phyloP scores from a whole-genome alignment of 768 basidiomycete species.

The Suillus cothurnatus region DNA sequence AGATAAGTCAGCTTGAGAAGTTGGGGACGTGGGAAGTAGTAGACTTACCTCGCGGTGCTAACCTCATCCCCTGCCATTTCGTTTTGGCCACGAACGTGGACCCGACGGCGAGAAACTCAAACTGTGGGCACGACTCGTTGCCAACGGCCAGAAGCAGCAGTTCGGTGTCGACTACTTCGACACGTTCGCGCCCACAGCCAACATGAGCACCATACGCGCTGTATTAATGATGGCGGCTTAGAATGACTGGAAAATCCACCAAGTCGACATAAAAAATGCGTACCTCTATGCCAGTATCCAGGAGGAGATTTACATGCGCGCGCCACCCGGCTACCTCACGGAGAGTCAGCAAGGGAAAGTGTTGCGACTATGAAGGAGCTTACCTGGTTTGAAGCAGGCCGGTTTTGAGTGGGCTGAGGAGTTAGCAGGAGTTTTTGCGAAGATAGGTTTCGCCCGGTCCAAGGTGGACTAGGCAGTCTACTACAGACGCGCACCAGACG shows the following conservation, averaged over 20 bases:
- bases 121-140: not conserved
- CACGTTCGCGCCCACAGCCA: constrained; percentile 16
- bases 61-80: constrained; percentile 25
- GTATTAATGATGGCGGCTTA: constrained; percentile 14
- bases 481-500: not conserved
- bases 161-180: constrained; percentile 25
- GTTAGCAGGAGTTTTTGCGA: not conserved
- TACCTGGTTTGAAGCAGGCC: constrained; percentile 45
- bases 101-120: constrained; percentile 3
- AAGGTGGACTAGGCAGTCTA: not conserved
- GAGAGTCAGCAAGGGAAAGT: constrained; percentile 23
- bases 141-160: constrained; percentile 2
- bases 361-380: constrained; percentile 25
- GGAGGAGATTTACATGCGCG: constrained; percentile 40
- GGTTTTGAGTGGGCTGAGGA: constrained; percentile 34
- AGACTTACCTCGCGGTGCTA: constrained; percentile 25
- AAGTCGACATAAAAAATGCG: constrained; percentile 17
- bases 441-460: not conserved
- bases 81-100: not conserved
- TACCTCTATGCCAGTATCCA: constrained; percentile 18
- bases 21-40: constrained; percentile 31
- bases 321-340: constrained; percentile 31
- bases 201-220: constrained; percentile 13
- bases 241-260: constrained; percentile 14
- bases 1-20: constrained; percentile 19